Evolutionary conservation across 768 basidiomycete genomes (phyloP).

Genomic region (Filobasidium floriforme): DNA sequence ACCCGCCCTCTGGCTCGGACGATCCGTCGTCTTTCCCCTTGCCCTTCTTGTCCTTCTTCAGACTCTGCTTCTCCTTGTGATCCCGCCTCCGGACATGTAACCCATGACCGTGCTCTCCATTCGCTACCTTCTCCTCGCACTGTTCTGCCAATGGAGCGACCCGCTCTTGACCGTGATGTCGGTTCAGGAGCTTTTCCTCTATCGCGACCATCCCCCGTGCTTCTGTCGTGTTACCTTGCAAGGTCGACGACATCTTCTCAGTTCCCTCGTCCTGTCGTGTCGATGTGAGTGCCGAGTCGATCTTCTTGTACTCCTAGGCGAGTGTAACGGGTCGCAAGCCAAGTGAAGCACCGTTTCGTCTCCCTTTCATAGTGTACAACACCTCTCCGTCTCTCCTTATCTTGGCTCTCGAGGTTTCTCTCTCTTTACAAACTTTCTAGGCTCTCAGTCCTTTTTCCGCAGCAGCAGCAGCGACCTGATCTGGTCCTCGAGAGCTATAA

Average conservation of each 20-base stretch:
- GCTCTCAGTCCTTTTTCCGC: too few relatives aligned
- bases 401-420: too few relatives aligned
- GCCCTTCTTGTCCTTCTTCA: not conserved
- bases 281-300: too few relatives aligned
- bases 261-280: too few relatives aligned
- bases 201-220: not conserved
- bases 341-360: not conserved
- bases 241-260: not conserved
- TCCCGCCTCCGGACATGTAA: not conserved
- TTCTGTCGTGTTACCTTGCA: not conserved
- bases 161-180: not conserved
- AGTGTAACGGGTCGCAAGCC: too few relatives aligned
- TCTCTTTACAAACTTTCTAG: too few relatives aligned
- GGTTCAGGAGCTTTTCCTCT: not conserved
- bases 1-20: slow-evolving; percentile 33
- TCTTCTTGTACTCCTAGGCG: too few relatives aligned
- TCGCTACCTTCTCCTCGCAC: not conserved
- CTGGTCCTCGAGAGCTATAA: too few relatives aligned
- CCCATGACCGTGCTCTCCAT: too few relatives aligned
- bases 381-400: too few relatives aligned
- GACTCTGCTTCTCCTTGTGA: not conserved
- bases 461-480: too few relatives aligned
- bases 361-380: not conserved
- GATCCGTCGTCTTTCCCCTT: not conserved
- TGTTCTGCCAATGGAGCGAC: not conserved